Evolutionary conservation across 208 protist species (phyloP).

Genomic region (Leishmania arabica): DNA sequence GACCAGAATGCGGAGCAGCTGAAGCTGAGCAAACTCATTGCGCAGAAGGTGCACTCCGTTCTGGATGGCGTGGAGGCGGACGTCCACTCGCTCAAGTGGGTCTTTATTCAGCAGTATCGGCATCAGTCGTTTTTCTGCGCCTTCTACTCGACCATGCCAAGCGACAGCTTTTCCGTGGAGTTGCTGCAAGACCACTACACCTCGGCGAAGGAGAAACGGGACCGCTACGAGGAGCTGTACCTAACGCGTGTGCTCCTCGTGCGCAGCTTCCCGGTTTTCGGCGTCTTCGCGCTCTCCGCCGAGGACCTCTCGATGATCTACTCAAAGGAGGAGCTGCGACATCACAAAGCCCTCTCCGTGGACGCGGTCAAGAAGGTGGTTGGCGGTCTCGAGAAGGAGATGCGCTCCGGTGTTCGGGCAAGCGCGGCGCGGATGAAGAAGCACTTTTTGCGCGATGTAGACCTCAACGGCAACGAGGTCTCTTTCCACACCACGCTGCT

Average conservation of each 20-base stretch:
- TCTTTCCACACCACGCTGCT: constrained; percentile 82
- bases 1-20: constrained; percentile 46
- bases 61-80: constrained; percentile 52
- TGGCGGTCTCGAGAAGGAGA: constrained; percentile 65
- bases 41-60: constrained; percentile 42
- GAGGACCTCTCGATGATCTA: constrained; percentile 82
- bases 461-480: constrained; percentile 50
- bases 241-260: constrained; percentile 80
- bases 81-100: constrained; percentile 64
- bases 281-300: constrained; percentile 69
- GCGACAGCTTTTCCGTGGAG: constrained; percentile 51
- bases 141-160: constrained; percentile 69
- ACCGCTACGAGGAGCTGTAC: constrained; percentile 88
- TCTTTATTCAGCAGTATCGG: constrained; percentile 86
- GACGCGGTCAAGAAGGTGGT: constrained; percentile 67
- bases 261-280: constrained; percentile 78
- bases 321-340: constrained; percentile 82
- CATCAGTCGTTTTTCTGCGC: constrained; percentile 91
- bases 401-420: constrained; percentile 61
- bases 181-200: constrained; percentile 72
- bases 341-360: constrained; percentile 72
- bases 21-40: constrained; percentile 42
- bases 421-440: constrained; percentile 79
- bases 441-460: constrained; percentile 82
- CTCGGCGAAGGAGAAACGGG: constrained; percentile 63